Evolutionary conservation across 2,329 filamentous ascomycete genomes (phyloP).

Genomic region (Neonectria coccinea): DNA sequence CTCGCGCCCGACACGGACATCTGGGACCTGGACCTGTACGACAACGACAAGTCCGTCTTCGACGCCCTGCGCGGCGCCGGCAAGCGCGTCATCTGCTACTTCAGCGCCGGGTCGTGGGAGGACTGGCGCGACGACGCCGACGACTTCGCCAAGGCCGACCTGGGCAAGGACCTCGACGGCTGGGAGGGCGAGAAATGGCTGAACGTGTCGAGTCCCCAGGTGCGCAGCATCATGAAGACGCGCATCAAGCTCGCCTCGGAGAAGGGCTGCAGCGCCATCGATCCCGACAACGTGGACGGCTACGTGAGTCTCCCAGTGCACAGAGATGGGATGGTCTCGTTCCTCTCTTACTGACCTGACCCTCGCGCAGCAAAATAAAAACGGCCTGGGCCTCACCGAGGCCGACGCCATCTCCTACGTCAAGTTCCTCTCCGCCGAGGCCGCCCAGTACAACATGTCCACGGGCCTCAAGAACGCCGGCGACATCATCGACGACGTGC

Average conservation of each 20-base stretch:
- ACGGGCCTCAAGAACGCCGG: slow-evolving; percentile 77
- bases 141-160: slow-evolving; percentile 65
- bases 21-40: slow-evolving; percentile 65
- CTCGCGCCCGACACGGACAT: slow-evolving; percentile 62
- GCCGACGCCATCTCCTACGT: slow-evolving; percentile 70
- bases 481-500: slow-evolving; percentile 64
- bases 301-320: slow-evolving; percentile 57
- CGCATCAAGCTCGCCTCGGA: slow-evolving; percentile 68
- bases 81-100: slow-evolving; percentile 79
- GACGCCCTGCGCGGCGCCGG: slow-evolving; percentile 67
- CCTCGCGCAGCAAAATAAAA: slow-evolving; percentile 63
- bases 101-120: slow-evolving; percentile 78
- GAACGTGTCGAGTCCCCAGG: slow-evolving; percentile 65
- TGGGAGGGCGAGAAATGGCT: slow-evolving; percentile 78
- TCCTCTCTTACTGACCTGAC: slow-evolving; percentile 2
- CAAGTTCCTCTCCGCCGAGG: slow-evolving; percentile 67
- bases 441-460: slow-evolving; percentile 66
- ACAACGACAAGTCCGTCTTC: slow-evolving; percentile 58
- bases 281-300: slow-evolving; percentile 78
- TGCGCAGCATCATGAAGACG: slow-evolving; percentile 73
- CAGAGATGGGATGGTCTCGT: neutral
- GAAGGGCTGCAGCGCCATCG: slow-evolving; percentile 76
- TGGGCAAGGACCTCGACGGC: slow-evolving; percentile 69
- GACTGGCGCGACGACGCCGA: slow-evolving; percentile 68
- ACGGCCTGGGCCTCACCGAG: slow-evolving; percentile 69